A percentile compares a stretch with the other conserved stretches of the same genome.
Evolutionary conservation across 805 yeast genomes (phyloP).

Genomic region (Candida krabiensis): DNA sequence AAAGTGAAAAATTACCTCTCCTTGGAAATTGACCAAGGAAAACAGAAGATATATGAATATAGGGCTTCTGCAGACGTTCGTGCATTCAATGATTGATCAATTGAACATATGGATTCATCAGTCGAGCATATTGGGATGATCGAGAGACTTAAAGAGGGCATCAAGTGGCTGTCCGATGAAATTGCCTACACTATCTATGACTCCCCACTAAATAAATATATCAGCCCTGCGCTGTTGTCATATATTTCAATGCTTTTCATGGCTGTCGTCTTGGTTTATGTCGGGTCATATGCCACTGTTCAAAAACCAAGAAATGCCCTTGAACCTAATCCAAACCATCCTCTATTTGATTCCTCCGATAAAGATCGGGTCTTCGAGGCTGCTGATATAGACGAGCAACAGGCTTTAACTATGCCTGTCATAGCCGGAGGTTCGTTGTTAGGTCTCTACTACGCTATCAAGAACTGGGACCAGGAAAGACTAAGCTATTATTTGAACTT

Average conservation of each 20-base stretch:
- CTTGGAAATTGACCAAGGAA: no score
- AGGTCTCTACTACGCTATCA: conserved; percentile 38
- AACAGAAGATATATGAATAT: no score
- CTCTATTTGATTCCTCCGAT: conserved; percentile 43
- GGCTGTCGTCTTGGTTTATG: conserved; percentile 29
- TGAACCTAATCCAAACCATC: conserved; percentile 36
- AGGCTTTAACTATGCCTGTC: conserved; percentile 45
- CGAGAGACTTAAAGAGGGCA: no score
- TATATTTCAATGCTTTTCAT: conserved; percentile 17
- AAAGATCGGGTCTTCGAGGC: conserved; percentile 27
- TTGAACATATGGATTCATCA: no score
- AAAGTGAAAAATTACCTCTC: no score
- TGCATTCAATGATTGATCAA: no score
- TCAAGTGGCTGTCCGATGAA: conserved; percentile 15
- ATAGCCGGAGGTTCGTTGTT: conserved; percentile 40
- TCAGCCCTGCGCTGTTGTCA: conserved; percentile 19
- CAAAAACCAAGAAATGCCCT: conserved; percentile 31
- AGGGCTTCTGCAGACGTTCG: no score
- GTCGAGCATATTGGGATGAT: no score
- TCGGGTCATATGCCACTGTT: conserved; percentile 38
- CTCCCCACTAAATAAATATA: conserved; percentile 13
- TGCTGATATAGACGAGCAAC: conserved; percentile 24
- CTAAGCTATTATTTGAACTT: conserved; percentile 35
- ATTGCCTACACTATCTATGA: conserved; percentile 24
- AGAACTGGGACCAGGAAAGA: conserved; percentile 31